Base-by-base conservation (phyloP, 176 grass and related monocot species). In the Aegilops speltoides region DNA sequence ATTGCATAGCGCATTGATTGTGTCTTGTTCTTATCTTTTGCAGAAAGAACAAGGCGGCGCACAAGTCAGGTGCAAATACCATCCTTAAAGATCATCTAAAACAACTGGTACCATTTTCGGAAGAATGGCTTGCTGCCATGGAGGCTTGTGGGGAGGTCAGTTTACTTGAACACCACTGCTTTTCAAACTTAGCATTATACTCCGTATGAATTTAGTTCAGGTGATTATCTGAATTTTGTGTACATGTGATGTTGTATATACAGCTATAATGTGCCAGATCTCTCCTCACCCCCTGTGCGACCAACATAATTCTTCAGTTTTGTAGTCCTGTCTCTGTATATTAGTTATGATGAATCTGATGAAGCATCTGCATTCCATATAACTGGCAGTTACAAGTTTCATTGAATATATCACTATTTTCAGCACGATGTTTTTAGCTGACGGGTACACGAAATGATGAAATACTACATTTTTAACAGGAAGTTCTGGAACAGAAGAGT, bases 41-140 rank as follows among this genome's bases (percentile, higher is more conserved):
- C 89, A 84, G 83, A 62, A 82, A 86, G 52, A 68, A 64, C 34
- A 90, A 83, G 56, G 41, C 61, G 56, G 37, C 34, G 23, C 52
- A 70, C 46, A 85, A 66, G 78, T 31, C 64, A 38, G 57, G 77
- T 23, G 17, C 80, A 77, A 85, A 91, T 57, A 80, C 67, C 41
- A 57, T 62, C 46, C 57, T 78, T 61, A 81, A 87, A 85, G 85
- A 94, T 65, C 86, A 83, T 88, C 78, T 83, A 19, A 82, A 83
- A 24, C 71, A 90, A 84, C 83, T 94, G 61, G 64, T 85, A 66
- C 93, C 90, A 8, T 98, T 98, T 88, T 86, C 91, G 25, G 93
- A 98, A 87, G 96, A 98, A 85, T 98, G 96, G 93, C 56, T 98
- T 83, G 93, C 92, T 80, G 83, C 81, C 25, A 86, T 95, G 63